A percentile compares a stretch with the other conserved stretches of the same genome.
Evolutionary conservation across 805 yeast genomes (phyloP).

Genomic region (Yamadazyma nakazawae): DNA sequence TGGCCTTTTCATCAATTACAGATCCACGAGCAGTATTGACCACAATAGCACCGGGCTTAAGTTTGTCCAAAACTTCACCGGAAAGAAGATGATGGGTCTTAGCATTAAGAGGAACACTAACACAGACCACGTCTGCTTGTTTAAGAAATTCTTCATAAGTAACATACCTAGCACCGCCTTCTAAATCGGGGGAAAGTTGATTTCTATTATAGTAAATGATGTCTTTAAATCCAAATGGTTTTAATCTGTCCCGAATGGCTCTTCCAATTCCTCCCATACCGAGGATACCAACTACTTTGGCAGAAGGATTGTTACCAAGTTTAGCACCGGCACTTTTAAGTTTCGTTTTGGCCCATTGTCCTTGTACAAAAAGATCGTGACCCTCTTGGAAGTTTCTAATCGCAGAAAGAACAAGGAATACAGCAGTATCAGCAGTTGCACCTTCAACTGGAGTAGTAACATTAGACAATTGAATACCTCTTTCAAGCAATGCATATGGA

Average conservation of each 20-base stretch:
- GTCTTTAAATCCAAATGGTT: conserved; percentile 72
- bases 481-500: conserved; percentile 46
- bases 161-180: conserved; percentile 67
- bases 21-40: conserved; percentile 91
- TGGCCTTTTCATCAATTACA: conserved; percentile 62
- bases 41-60: conserved; percentile 76
- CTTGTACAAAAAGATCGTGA: conserved; percentile 48
- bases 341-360: conserved; percentile 50
- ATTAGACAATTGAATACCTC: conserved; percentile 62
- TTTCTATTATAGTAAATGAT: conserved; percentile 72
- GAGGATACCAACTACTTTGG: conserved; percentile 71
- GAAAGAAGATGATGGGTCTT: conserved; percentile 69
- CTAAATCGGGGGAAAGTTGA: conserved; percentile 57
- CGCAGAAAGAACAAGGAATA: conserved; percentile 59
- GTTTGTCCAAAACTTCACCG: conserved; percentile 54
- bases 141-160: conserved; percentile 63
- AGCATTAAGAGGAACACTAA: conserved; percentile 74
- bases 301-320: conserved; percentile 72
- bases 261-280: conserved; percentile 93
- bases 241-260: conserved; percentile 65
- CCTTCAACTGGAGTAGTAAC: conserved; percentile 64
- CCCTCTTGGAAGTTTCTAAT: conserved; percentile 66
- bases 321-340: conserved; percentile 47
- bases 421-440: conserved; percentile 72
- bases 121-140: conserved; percentile 64